Evolutionary conservation across 2,329 filamentous ascomycete genomes (phyloP).

Genomic region (Shiraia sp.): DNA sequence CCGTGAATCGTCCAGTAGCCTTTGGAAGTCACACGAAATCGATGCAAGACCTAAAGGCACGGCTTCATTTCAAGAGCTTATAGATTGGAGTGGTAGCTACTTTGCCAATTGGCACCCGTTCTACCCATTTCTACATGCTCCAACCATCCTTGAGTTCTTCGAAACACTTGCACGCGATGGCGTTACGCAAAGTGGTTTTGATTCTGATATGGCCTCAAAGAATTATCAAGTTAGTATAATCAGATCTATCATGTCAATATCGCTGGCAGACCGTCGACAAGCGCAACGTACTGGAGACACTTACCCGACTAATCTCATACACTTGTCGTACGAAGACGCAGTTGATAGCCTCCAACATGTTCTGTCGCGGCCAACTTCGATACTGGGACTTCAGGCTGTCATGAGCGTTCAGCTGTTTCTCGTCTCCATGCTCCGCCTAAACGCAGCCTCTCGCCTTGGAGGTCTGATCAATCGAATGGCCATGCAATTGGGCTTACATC

Average conservation of each 20-base stretch:
- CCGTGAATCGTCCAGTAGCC: slow-evolving; percentile 16
- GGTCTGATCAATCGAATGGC: slow-evolving; percentile 60
- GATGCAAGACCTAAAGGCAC: slow-evolving; percentile 5
- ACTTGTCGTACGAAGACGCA: slow-evolving; percentile 55
- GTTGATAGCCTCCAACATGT: slow-evolving; percentile 55
- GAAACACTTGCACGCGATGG: slow-evolving; percentile 48
- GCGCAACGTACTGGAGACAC: slow-evolving; percentile 17
- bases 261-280: slow-evolving; percentile 58
- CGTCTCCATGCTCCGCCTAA: slow-evolving; percentile 60
- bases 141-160: slow-evolving; percentile 53
- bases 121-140: slow-evolving; percentile 61
- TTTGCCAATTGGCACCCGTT: slow-evolving; percentile 63
- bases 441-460: slow-evolving; percentile 60
- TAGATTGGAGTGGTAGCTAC: slow-evolving; percentile 57
- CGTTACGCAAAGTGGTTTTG: slow-evolving; percentile 20
- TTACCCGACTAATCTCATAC: slow-evolving; percentile 52
- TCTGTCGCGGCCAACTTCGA: slow-evolving; percentile 53
- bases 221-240: slow-evolving; percentile 50
- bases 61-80: slow-evolving; percentile 54
- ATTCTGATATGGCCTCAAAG: slow-evolving; percentile 17
- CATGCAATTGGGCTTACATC: slow-evolving; percentile 62
- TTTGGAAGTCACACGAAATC: slow-evolving; percentile 42
- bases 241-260: slow-evolving; percentile 58
- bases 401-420: slow-evolving; percentile 60
- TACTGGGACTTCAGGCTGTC: slow-evolving; percentile 53